Conservation (phyloP, 257 asterid species). For the Eucommia ulmoides region DNA sequence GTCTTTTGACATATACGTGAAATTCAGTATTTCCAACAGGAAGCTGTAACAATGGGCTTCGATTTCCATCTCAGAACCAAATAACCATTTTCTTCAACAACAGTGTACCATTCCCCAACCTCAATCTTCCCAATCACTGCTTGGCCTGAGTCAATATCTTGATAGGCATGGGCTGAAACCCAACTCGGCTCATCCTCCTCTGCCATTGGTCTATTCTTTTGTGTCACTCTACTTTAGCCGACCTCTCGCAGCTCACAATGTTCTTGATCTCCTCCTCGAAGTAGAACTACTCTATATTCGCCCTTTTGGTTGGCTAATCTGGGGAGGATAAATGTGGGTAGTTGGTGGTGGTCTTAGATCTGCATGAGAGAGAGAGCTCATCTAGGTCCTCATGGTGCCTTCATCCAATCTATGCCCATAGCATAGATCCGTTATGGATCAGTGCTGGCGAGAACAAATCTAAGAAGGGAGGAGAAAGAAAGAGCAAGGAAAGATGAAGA, state of each 20-base stretch:
- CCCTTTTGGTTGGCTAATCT: constrained; percentile 54
- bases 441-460: too few relatives aligned
- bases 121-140: constrained; percentile 43
- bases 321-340: too few relatives aligned
- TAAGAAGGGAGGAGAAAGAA: too few relatives aligned
- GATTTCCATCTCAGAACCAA: constrained; percentile 86
- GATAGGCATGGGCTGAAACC: constrained; percentile 49
- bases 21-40: constrained; percentile 82
- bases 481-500: too few relatives aligned
- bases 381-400: too few relatives aligned
- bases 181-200: constrained; percentile 81
- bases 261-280: constrained; percentile 83
- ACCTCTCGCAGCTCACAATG: constrained; percentile 80
- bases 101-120: constrained; percentile 53
- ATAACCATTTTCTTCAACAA: constrained; percentile 73
- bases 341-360: too few relatives aligned
- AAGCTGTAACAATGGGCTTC: constrained; percentile 73
- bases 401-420: too few relatives aligned
- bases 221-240: constrained; percentile 70
- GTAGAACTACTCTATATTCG: constrained; percentile 75
- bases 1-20: too few relatives aligned
- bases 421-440: too few relatives aligned
- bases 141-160: constrained; percentile 61
- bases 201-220: constrained; percentile 85
- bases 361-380: too few relatives aligned